phyloP scores from a whole-genome alignment of 495 filamentous ascomycete genomes.

The Penicillium paradoxum region DNA sequence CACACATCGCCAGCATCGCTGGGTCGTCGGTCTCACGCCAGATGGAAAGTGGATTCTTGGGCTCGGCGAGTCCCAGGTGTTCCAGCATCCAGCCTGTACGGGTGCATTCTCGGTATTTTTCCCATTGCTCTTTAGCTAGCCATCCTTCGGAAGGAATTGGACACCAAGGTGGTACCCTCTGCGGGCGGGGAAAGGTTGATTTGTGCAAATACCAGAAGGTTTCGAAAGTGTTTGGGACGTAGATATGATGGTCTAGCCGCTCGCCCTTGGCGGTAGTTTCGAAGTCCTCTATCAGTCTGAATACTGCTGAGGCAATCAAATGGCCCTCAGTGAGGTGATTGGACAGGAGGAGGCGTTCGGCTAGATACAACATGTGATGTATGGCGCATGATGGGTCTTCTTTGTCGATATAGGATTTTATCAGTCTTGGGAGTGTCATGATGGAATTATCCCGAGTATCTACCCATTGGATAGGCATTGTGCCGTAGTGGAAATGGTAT shows the following conservation, averaged over 20 bases:
- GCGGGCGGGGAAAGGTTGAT: background rate
- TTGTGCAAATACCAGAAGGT: background rate
- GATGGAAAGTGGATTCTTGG: background rate
- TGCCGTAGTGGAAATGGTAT: background rate
- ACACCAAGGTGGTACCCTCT: background rate
- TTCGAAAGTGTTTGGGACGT: background rate
- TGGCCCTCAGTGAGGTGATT: background rate
- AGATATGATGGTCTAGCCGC: background rate
- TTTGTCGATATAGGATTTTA: background rate
- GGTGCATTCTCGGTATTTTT: conserved; percentile 2
- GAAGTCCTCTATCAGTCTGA: background rate
- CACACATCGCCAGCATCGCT: background rate
- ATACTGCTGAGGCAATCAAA: background rate
- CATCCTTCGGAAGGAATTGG: background rate
- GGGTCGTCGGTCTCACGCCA: background rate
- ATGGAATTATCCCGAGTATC: background rate
- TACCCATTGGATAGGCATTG: background rate
- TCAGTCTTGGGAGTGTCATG: background rate
- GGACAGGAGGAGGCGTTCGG: background rate
- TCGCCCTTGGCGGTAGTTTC: background rate
- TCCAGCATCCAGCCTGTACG: conserved; percentile 1
- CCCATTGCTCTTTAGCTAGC: background rate
- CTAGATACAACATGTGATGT: background rate
- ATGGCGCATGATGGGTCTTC: background rate
- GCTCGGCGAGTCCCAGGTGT: background rate